Evolutionary conservation across 2,329 filamentous ascomycete genomes (phyloP).

Genomic region (Fusarium sp.): DNA sequence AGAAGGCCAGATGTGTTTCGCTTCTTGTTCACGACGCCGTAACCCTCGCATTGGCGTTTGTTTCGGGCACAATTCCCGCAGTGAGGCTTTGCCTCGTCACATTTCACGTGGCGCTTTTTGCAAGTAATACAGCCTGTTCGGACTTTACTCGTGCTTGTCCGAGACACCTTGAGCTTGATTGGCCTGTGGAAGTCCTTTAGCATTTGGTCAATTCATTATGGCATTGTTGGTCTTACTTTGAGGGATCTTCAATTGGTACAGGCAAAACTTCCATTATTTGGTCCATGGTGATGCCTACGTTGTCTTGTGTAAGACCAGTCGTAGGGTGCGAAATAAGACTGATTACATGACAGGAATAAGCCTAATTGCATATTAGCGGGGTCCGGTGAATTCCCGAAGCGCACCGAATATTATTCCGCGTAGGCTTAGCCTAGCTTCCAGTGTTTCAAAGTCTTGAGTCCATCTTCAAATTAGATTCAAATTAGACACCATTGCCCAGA

Average conservation of each 20-base stretch:
- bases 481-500: neutral
- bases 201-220: too few relatives aligned
- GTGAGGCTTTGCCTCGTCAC: slow-evolving; percentile 38
- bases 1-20: slow-evolving; percentile 7
- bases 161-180: slow-evolving; percentile 33
- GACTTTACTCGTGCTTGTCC: slow-evolving; percentile 42
- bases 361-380: slow-evolving; percentile 7
- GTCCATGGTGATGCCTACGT: slow-evolving; percentile 2
- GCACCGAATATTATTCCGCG: slow-evolving; percentile 20
- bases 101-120: slow-evolving; percentile 47
- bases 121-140: slow-evolving; percentile 46
- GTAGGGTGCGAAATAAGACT: neutral
- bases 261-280: neutral
- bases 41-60: slow-evolving; percentile 39
- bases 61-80: slow-evolving; percentile 40
- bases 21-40: slow-evolving; percentile 9
- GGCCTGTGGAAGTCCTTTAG: neutral
- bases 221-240: neutral
- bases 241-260: neutral
- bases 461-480: too few relatives aligned
- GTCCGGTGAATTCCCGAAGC: neutral
- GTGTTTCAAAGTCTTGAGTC: neutral
- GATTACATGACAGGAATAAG: neutral
- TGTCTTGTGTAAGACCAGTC: neutral
- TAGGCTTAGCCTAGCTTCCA: too few relatives aligned